phyloP scores from a whole-genome alignment of 1,139 yeast species.

The Kodamaea derodonti region DNA sequence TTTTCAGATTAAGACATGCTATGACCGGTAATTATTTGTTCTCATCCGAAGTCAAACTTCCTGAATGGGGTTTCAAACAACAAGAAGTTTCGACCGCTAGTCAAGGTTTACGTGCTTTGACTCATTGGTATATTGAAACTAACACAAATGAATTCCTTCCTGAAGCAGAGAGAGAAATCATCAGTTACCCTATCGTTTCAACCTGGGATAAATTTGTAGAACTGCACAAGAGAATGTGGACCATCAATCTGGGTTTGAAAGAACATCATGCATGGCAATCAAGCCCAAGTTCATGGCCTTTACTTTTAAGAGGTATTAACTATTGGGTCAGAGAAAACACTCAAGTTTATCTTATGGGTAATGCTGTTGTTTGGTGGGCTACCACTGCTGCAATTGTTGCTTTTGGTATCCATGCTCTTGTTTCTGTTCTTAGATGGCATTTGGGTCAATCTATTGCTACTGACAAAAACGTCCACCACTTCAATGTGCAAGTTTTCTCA shows the following conservation, averaged over 20 bases:
- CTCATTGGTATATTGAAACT: conserved; percentile 86
- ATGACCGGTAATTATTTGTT: conserved; percentile 87
- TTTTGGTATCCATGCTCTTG: conserved; percentile 50
- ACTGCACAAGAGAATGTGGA: conserved; percentile 88
- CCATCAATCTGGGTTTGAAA: conserved; percentile 77
- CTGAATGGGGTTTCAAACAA: conserved; percentile 95
- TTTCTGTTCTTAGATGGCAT: conserved; percentile 76
- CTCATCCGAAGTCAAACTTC: conserved; percentile 81
- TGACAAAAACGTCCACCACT: conserved; percentile 60
- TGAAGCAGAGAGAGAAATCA: conserved; percentile 21
- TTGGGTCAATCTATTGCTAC: conserved; percentile 47
- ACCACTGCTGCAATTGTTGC: conserved; percentile 56
- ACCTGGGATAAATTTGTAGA: conserved; percentile 73
- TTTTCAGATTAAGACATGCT: conserved; percentile 84
- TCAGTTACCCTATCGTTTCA: conserved; percentile 59
- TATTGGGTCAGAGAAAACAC: conserved; percentile 81
- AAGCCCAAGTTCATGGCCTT: conserved; percentile 85
- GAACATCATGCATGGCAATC: conserved; percentile 88
- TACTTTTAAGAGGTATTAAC: conserved; percentile 85
- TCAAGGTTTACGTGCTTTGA: conserved; percentile 70
- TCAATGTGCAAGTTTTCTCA: conserved; percentile 65
- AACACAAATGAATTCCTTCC: conserved; percentile 46
- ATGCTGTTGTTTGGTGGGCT: conserved; percentile 88
- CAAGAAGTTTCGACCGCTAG: conserved; percentile 94
- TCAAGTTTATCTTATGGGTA: conserved; percentile 86